Evolutionary conservation across 257 asterid species (phyloP).

Genomic region (Nicotiana paniculata): DNA sequence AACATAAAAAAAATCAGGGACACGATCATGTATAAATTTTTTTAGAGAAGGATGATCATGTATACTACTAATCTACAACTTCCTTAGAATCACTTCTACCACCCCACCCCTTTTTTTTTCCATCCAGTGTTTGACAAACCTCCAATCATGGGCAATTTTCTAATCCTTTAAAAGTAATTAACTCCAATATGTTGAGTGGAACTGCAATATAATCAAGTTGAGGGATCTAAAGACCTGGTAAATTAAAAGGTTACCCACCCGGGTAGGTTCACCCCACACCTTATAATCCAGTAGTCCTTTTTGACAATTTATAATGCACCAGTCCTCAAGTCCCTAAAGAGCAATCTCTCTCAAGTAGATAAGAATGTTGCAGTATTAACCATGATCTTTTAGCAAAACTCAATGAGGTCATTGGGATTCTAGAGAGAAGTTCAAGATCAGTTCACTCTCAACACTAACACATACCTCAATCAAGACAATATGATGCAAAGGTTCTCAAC

Average conservation of each 20-base stretch:
- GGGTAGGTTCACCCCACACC: not conserved
- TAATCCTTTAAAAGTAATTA: not conserved
- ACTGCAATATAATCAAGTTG: not conserved
- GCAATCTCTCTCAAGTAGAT: not conserved
- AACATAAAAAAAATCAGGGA: not conserved
- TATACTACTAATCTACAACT: not conserved
- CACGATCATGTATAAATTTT: not conserved
- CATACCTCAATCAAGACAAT: not conserved
- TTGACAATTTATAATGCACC: not conserved
- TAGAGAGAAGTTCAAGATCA: not conserved
- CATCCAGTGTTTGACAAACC: not conserved
- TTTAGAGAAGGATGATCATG: not conserved
- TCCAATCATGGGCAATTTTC: not conserved
- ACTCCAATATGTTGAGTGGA: not conserved
- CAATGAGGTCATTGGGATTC: not conserved
- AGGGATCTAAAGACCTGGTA: not conserved
- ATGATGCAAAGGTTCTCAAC: not conserved
- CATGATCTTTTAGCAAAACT: not conserved
- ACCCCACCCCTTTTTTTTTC: not conserved
- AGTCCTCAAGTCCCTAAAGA: not conserved
- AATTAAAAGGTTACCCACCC: not conserved
- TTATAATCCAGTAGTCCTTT: not conserved
- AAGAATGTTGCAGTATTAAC: not conserved
- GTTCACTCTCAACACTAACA: not conserved
- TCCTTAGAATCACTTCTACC: not conserved